phyloP scores from a whole-genome alignment of 2,329 filamentous ascomycete genomes.

The Paecilomyces variotii region DNA sequence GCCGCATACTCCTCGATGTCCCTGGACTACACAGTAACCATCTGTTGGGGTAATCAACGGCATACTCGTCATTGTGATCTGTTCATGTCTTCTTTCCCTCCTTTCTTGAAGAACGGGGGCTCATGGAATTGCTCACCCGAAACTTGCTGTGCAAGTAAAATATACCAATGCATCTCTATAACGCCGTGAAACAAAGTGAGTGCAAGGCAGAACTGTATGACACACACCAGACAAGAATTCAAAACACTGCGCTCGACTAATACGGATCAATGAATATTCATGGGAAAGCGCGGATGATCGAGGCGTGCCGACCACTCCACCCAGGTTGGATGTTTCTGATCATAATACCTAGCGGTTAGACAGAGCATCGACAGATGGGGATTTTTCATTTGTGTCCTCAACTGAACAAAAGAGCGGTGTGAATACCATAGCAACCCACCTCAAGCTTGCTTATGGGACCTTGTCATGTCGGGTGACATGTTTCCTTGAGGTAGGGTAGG shows the following conservation, averaged over 20 bases:
- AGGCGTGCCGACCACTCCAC: not conserved
- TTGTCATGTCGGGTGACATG: not conserved
- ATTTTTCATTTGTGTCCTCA: not conserved
- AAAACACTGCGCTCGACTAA: not conserved
- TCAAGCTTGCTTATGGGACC: not conserved
- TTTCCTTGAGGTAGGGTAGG: not conserved
- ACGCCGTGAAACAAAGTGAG: not conserved
- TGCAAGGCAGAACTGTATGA: not conserved
- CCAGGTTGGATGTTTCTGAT: not conserved
- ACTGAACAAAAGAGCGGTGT: not conserved
- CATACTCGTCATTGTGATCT: not conserved
- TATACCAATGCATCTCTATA: not conserved
- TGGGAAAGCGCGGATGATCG: not conserved
- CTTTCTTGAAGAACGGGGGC: not conserved
- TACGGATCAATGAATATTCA: not conserved
- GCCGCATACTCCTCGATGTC: no score
- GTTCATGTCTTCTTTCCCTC: not conserved
- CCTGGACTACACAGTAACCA: no score
- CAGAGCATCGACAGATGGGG: not conserved
- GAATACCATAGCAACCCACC: not conserved
- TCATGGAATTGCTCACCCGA: not conserved
- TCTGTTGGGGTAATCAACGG: not conserved
- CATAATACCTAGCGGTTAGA: not conserved
- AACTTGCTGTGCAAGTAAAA: not conserved
- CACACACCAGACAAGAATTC: not conserved